A percentile compares a stretch with the other conserved stretches of the same genome.
Evolutionary conservation across 2,329 filamentous ascomycete species (phyloP).

Genomic region (Pseudocercospora pini-densiflorae): DNA sequence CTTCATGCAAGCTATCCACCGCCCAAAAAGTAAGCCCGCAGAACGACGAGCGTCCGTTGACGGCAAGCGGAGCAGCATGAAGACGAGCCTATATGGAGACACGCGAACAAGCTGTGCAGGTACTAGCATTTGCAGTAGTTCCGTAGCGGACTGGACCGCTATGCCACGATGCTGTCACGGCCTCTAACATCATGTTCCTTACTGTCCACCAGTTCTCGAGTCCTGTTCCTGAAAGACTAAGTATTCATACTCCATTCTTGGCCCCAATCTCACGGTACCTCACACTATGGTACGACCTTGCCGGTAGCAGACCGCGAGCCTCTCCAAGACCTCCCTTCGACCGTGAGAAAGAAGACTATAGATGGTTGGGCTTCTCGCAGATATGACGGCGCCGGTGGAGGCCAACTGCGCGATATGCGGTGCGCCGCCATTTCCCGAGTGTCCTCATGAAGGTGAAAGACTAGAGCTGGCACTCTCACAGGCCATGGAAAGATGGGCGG

Average conservation of each 20-base stretch:
- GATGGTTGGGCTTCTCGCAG: constrained; percentile 30
- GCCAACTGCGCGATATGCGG: constrained; percentile 44
- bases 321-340: background rate
- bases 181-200: constrained; percentile 15
- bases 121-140: constrained; percentile 24
- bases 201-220: constrained; percentile 10
- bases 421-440: constrained; percentile 38
- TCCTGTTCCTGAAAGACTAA: constrained; percentile 16
- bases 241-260: constrained; percentile 12
- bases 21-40: constrained; percentile 21
- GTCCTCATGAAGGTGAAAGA: constrained; percentile 40
- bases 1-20: constrained; percentile 18
- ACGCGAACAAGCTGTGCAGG: constrained; percentile 23
- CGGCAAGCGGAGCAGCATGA: constrained; percentile 19
- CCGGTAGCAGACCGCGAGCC: constrained; percentile 1
- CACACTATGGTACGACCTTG: background rate
- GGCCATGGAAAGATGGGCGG: constrained; percentile 38
- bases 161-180: constrained; percentile 4
- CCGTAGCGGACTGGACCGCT: constrained; percentile 13
- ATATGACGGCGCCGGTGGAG: constrained; percentile 30
- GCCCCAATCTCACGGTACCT: constrained; percentile 2
- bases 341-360: constrained; percentile 12
- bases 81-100: constrained; percentile 24
- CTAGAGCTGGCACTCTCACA: constrained; percentile 40
- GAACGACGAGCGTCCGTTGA: constrained; percentile 10